Evolutionary conservation across 352 stramenopile genomes (phyloP), one percentile per base, ranked within the genome.

Genomic region (Pythium apleroticum): DNA sequence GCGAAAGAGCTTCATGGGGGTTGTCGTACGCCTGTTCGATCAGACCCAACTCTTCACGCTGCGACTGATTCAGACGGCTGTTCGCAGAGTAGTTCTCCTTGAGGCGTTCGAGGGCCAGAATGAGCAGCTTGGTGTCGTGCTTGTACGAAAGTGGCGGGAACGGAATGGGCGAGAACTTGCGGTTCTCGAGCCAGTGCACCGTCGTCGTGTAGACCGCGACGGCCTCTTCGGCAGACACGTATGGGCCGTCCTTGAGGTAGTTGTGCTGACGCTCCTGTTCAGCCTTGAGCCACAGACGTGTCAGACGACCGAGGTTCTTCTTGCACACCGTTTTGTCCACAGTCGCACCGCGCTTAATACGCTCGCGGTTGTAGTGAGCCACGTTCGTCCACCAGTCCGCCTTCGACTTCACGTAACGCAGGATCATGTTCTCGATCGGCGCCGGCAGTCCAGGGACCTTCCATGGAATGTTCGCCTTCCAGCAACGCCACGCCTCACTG

Each of bases 11-110:
- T 75, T 98, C 96, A 63, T 98, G 95, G 8, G 98, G 98, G 71
- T 99, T 99, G 81, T 99, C 98, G 75, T 99, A 99, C 7, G 97
- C 97, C 68, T 97, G 90, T 74, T 99, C 98, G 66, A 99, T 99
- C 20, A 99, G 72, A 45, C 97, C 98, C 20, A 99, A 82, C 71
- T 99, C 98, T 81, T 99, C 98, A 53, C 98, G 90, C 71, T 99
- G 93, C 2, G 88, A 96, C 72, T 98, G 97, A 71, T 99, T 99
- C 48, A 99, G 76, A 46, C 97, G 86, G 60, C 92, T 98, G 74
- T 99, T 98, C 27, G 98, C 84, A 37, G 95, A 96, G 73, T 99
- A 99, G 48, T 96, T 97, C 72, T 99, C 98, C 77, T 99, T 99
- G 41, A 99, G 80, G 14, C 98, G 86, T 74, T 99, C 98, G 22